Evolutionary conservation across 345 rosid species (phyloP), one percentile per base, ranked within the genome.

Genomic region (Nasturtium officinale): DNA sequence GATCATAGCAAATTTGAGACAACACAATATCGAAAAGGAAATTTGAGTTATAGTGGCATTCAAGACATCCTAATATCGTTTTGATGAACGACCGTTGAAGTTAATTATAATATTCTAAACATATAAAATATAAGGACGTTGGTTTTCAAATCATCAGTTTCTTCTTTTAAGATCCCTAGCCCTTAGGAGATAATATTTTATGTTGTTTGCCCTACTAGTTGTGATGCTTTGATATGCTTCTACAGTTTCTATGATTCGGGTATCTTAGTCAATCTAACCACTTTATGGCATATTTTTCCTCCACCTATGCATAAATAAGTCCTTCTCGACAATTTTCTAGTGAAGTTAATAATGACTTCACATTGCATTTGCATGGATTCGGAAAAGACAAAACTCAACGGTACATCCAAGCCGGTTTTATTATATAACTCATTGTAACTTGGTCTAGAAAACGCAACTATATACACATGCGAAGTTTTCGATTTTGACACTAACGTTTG

Each of bases 301-400:
- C 23, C 46, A 13, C 16, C 16, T 13, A 42, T 42, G 46, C 46
- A 42, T 42, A 42, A 42, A 42, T 17, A 42, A 13, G 7, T 42
- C 46, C 0, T 7, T 50, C 23, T 30, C 23, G 25, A 30, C 61
- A 30, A 32, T 30, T 32, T 56, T 30, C 25, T 32, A 16, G 23
- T 30, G 13, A 4, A 56, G 3, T 4, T 32, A 2, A 6, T 20
- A 7, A 6, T 61, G 18, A 1, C 17, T 21, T 37, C 18, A 13
- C 7, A 21, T 13, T 21, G 28, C 10, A 5, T 45, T 46, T 47
- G 33, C 61, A 37, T 9, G 71, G 71, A 67, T 52, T 52, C 5
- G 60, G 50, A 11, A 67, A 67, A 67, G 48, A 67, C 37, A n/a
- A 53, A 37, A 16, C 6, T 40, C 52, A 38, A 5, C 5, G 20